These are phyloP conservation scores for Oldenlandia corymbosa DNA, from an alignment of 257 asterid species.

Conservation along the genomic window DNA sequence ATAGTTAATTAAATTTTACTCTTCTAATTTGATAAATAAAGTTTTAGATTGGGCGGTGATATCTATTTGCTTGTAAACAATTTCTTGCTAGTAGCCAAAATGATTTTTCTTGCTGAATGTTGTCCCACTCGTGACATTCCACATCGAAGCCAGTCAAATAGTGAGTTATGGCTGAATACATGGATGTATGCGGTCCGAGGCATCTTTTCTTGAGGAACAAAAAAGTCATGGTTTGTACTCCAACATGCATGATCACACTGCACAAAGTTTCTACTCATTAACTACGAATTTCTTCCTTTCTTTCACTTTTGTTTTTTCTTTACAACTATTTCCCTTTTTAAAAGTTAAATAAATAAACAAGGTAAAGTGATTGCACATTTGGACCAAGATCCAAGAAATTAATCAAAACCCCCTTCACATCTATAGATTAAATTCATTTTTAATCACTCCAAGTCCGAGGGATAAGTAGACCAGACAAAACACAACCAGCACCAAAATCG, in stretches of 20 bases:
- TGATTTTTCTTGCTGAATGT: too few relatives aligned
- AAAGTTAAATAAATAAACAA: conserved; percentile 36
- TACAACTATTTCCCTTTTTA: conserved; percentile 32
- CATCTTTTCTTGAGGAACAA: conserved; percentile 8
- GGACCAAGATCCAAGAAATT: conserved; percentile 17
- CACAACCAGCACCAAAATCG: conserved; percentile 11
- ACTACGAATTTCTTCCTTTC: conserved; percentile 30
- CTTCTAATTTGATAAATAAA: too few relatives aligned
- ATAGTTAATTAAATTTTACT: too few relatives aligned
- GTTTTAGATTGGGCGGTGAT: too few relatives aligned
- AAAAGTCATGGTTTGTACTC: conserved; percentile 12
- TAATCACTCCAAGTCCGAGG: conserved; percentile 20
- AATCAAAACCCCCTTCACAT: conserved; percentile 7
- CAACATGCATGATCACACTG: conserved; percentile 7
- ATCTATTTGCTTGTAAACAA: too few relatives aligned
- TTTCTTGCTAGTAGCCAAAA: too few relatives aligned
- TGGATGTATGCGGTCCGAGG: conserved; percentile 4
- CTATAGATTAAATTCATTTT: too few relatives aligned
- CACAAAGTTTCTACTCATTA: conserved; percentile 8
- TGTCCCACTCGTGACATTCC: too few relatives aligned
- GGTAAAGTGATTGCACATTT: conserved; percentile 24
- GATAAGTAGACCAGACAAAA: too few relatives aligned
- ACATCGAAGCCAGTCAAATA: too few relatives aligned
- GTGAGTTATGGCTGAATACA: too few relatives aligned
- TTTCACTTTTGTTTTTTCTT: conserved; percentile 34